These are phyloP conservation scores for Bacterosira constricta DNA, from an alignment of 108 stramenopile species.

Conservation along the genomic window DNA sequence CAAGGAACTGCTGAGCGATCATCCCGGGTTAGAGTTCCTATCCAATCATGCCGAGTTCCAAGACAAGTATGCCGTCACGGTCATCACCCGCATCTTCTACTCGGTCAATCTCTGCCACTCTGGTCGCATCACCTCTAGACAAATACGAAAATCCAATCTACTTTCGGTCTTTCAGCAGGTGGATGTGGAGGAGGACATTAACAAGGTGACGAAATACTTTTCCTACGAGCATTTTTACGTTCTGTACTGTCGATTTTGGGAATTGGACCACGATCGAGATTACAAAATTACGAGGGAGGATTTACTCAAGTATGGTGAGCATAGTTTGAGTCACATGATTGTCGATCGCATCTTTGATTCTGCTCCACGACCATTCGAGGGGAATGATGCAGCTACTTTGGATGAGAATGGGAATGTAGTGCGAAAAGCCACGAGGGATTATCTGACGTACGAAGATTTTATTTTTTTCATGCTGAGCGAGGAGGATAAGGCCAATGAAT, in stretches of 20 bases:
- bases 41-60: slow-evolving; percentile 96
- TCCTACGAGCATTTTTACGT: slow-evolving; percentile 99
- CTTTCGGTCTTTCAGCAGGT: slow-evolving; percentile 85
- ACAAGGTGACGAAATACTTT: slow-evolving; percentile 93
- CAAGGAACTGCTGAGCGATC: slow-evolving; percentile 88
- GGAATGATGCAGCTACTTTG: slow-evolving; percentile 24
- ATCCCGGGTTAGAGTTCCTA: slow-evolving; percentile 90
- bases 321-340: slow-evolving; percentile 91
- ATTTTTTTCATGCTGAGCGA: slow-evolving; percentile 98
- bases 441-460: slow-evolving; percentile 95
- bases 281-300: slow-evolving; percentile 93
- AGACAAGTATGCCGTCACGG: slow-evolving; percentile 96
- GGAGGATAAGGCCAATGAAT: slow-evolving; percentile 96
- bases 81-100: slow-evolving; percentile 97
- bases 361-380: slow-evolving; percentile 84
- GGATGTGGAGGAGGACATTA: slow-evolving; percentile 97
- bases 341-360: slow-evolving; percentile 97
- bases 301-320: slow-evolving; percentile 95
- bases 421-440: slow-evolving; percentile 52
- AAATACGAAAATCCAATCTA: slow-evolving; percentile 86
- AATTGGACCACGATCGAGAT: slow-evolving; percentile 97
- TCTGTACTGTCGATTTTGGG: slow-evolving; percentile 99
- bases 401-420: slow-evolving; percentile 44
- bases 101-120: slow-evolving; percentile 88
- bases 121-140: slow-evolving; percentile 89